Conservation (phyloP, 495 filamentous ascomycete species). For the Aspergillus baeticus region DNA sequence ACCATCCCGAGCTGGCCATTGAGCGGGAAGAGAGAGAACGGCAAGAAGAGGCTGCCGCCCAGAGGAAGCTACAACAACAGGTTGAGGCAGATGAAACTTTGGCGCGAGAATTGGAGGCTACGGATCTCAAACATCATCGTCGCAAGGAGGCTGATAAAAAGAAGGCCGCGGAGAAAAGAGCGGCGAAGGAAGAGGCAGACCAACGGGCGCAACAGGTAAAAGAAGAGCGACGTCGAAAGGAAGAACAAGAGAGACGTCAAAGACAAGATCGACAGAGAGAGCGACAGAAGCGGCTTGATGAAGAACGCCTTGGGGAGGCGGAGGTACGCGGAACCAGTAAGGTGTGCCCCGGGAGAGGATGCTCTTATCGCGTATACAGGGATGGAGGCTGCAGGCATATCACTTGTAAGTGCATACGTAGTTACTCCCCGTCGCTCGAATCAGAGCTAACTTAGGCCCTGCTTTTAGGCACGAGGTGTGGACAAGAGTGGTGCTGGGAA, state of each 20-base stretch:
- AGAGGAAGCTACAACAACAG: not conserved
- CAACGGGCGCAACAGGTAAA: not conserved
- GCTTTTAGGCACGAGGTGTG: not conserved
- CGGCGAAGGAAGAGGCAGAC: not conserved
- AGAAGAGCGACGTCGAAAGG: not conserved
- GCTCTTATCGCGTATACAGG: slow-evolving; percentile 4
- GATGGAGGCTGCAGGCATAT: slow-evolving; percentile 7
- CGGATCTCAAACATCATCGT: not conserved
- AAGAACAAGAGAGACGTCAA: not conserved
- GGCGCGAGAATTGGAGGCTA: not conserved
- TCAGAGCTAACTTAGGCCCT: not conserved
- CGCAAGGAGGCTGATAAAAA: not conserved
- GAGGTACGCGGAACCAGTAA: slow-evolving; percentile 1
- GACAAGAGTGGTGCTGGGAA: slow-evolving; percentile 2
- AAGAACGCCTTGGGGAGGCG: slow-evolving; percentile 4
- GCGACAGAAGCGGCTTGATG: not conserved
- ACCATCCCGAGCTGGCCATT: not conserved
- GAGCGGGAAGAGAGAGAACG: not conserved
- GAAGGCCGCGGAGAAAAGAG: not conserved
- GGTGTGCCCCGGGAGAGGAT: not conserved
- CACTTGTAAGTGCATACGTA: not conserved
- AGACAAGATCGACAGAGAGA: not conserved
- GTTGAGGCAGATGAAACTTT: slow-evolving; percentile 1
- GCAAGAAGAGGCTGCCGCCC: not conserved
- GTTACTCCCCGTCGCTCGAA: not conserved